Base-by-base conservation (phyloP, 352 stramenopile species). In the Achlya hypogyna region DNA sequence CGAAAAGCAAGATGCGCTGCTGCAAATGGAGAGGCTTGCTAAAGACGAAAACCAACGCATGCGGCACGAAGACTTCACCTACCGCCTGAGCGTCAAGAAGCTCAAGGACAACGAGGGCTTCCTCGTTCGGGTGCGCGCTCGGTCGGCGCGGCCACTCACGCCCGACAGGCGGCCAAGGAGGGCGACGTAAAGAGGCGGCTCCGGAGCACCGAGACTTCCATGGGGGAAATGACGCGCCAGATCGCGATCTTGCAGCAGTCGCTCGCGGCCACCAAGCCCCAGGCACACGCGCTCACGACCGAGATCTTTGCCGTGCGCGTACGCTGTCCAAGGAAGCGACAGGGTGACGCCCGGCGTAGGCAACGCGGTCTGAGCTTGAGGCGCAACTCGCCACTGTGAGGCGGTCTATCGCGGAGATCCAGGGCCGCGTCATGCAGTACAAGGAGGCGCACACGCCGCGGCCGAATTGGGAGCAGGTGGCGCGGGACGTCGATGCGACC, bases 1-100 rank as follows among this genome's bases (percentile, higher is more conserved):
- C 32, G 53, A 63, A 49, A 63, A 63, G 53, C 53, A 63, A 22
- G 53, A 63, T 22, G 18, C 20, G 6, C 53, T 63, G 25, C 14
- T 63, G 16, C 25, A 63, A 32, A 29, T 49, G 18, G 53, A 63
- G 35, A 42, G 32, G 10, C 29, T 18, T 22, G 35, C 35, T 25
- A 63, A 63, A 31, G 53, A 43, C 20, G 53, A 45, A 25, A 25
- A 18, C 22, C 18, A 63, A 8, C 53, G 53, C 35, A 6, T 63
- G 28, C 53, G 53, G 5, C 27, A 43, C 20, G 53, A 63, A 12
- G 53, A 63, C 53, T 43, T 23, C n/a, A 20, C 29, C 8, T 63
- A 63, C 32, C 53, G 53, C 14, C 32, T 63, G 18, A 42, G 49
- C 32, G 29, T 14, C 28, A 63, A 63, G 32, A 63, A 63, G 25